These are phyloP conservation scores for Pelagomonas calceolata DNA, from an alignment of 108 stramenopile genomes.

Conservation along the genomic window DNA sequence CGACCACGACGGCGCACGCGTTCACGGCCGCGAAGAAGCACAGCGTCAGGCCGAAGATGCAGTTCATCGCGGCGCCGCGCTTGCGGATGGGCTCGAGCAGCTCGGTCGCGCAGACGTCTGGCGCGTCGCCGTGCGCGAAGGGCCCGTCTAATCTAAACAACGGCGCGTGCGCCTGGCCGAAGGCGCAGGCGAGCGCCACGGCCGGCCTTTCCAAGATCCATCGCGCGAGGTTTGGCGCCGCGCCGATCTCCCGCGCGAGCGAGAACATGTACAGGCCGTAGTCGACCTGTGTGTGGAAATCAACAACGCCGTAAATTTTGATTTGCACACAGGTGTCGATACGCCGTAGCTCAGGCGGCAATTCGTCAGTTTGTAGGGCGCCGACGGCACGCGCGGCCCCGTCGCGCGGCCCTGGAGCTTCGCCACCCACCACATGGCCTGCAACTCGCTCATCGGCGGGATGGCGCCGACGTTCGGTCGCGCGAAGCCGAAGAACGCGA, in stretches of 20 bases:
- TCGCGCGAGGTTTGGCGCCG: background rate
- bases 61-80: background rate
- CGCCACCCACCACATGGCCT: conserved; percentile 5
- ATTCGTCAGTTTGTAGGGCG: too few relatives aligned
- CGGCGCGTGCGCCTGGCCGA: background rate
- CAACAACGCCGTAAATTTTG: too few relatives aligned
- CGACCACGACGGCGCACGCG: background rate
- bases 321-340: conserved; percentile 1
- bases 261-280: conserved; percentile 12
- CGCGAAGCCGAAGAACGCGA: conserved; percentile 7
- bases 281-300: background rate
- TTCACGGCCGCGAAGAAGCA: background rate
- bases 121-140: background rate
- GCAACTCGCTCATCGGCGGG: conserved; percentile 8
- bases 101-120: background rate
- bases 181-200: background rate
- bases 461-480: conserved; percentile 10
- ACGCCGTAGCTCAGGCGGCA: background rate
- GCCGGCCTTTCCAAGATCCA: background rate
- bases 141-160: conserved; percentile 1
- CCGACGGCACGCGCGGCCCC: background rate
- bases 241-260: background rate
- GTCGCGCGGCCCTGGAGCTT: background rate
- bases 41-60: background rate
- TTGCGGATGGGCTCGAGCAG: background rate